Evolutionary conservation across 2,329 filamentous ascomycete species (phyloP), one percentile per base, ranked within the genome.

Genomic region (Cladosporium velox): DNA sequence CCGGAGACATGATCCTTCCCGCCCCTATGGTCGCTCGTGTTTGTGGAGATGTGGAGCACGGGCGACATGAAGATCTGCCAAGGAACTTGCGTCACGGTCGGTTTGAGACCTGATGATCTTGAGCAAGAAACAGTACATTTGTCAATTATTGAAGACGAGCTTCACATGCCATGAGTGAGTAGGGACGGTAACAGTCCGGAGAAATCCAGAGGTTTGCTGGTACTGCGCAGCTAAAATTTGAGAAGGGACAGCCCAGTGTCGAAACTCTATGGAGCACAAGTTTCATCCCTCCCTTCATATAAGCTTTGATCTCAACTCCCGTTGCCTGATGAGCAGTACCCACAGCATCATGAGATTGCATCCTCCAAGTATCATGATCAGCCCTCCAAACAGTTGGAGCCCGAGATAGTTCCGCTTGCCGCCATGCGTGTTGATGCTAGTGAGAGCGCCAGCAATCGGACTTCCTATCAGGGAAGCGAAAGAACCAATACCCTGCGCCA

Each of bases 361-460:
- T 4, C 69, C 73, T 12, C 74, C 74, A 7, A 67, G 57, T 11
- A 74, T 57, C 73, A 76, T 72, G 35, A 73, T 69, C 24, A 73
- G 52, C 10, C 74, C 74, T 26, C 68, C 65, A 54, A 75, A 76
- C 21, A 76, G 67, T 68, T 76, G 74, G 35, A 75, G 59, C 1
- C 72, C 73, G 2, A 74, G 68, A 59, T 72, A 76, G 51, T 71
- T 70, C 34, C 64, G 65, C 18, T 66, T 44, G 4, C 67, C 71
- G 12, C 58, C 59, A 18, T 30, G 35, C 15, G 26, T 65, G n/a
- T 59, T 47, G 15, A 24, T 55, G 49, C 63, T 70, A 32, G 63
- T 72, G 65, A 84, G 60, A 2, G 79, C 79, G 3, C 82, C 82
- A 1, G 80, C 81, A 66, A 84, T 79, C 0, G 82, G 81, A 12